These are phyloP conservation scores for Heterobasidion occidentale DNA, from an alignment of 1,284 basidiomycete species.

Conservation along the genomic window DNA sequence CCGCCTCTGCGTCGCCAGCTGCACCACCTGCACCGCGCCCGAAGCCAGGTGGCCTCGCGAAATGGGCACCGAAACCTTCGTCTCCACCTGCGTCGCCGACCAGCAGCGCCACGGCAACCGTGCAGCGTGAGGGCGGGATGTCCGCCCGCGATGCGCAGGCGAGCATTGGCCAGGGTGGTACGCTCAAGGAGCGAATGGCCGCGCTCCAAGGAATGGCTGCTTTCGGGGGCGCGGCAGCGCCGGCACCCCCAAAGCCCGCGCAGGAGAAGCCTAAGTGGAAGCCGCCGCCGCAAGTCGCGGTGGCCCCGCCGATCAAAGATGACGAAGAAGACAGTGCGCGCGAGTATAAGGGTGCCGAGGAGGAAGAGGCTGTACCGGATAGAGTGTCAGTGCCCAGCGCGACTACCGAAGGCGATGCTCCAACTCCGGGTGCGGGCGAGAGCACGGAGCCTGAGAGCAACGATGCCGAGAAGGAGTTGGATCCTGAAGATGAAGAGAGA, in stretches of 20 bases:
- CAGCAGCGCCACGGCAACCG: constrained; percentile 14
- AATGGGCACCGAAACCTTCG: constrained; percentile 59
- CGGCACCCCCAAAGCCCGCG: constrained; percentile 42
- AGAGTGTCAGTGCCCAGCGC: too few relatives aligned
- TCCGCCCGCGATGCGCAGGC: constrained; percentile 80
- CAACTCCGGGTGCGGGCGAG: neutral
- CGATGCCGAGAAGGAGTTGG: constrained; percentile 38
- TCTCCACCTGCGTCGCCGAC: constrained; percentile 36
- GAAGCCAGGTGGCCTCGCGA: constrained; percentile 54
- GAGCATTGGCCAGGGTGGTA: constrained; percentile 65
- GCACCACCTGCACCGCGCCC: constrained; percentile 54
- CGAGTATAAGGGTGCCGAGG: constrained; percentile 1
- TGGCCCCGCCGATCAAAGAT: constrained; percentile 12
- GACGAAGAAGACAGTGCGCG: constrained; percentile 16
- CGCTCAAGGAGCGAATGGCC: constrained; percentile 88
- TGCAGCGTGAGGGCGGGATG: constrained; percentile 38
- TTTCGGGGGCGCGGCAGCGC: constrained; percentile 48
- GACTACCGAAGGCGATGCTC: too few relatives aligned
- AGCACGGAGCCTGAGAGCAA: constrained; percentile 2
- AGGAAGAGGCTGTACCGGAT: constrained; percentile 14
- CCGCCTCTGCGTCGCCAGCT: constrained; percentile 29
- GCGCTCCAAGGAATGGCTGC: constrained; percentile 75
- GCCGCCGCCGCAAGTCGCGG: constrained; percentile 38
- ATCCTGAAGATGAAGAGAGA: constrained; percentile 72
- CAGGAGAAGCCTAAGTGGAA: constrained; percentile 80